phyloP scores from a whole-genome alignment of 2,329 filamentous ascomycete genomes.

The Helminthosporium solani region DNA sequence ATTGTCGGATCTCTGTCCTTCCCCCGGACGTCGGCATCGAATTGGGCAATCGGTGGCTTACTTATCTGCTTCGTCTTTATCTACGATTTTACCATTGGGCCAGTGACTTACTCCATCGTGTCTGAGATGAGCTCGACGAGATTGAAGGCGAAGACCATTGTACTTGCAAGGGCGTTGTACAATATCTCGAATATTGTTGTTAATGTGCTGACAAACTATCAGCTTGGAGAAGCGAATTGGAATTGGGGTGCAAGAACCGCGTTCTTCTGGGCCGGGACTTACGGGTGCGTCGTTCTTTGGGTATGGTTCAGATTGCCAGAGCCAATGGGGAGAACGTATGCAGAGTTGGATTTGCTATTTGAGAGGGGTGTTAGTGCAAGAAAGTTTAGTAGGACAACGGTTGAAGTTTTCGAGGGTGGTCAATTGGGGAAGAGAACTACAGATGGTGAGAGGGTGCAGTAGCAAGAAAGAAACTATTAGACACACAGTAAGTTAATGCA shows the following conservation, averaged over 20 bases:
- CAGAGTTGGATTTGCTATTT: conserved; percentile 80
- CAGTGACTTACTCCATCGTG: conserved; percentile 83
- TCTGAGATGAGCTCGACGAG: conserved; percentile 77
- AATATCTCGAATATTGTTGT: conserved; percentile 79
- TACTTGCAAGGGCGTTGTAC: conserved; percentile 72
- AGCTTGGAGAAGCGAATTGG: conserved; percentile 60
- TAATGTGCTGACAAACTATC: conserved; percentile 65
- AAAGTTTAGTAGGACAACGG: neutral
- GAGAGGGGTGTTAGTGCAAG: conserved; percentile 47
- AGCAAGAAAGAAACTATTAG: no score
- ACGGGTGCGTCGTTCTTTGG: conserved; percentile 74
- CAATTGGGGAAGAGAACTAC: no score
- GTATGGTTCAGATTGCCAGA: conserved; percentile 79
- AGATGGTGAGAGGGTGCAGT: no score
- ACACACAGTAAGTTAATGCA: no score
- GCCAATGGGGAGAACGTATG: conserved; percentile 74
- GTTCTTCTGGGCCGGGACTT: conserved; percentile 82
- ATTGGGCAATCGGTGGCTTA: conserved; percentile 35
- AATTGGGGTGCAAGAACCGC: conserved; percentile 81
- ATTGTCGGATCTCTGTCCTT: conserved; percentile 79
- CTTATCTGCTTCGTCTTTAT: conserved; percentile 56
- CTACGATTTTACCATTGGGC: conserved; percentile 84
- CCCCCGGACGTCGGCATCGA: conserved; percentile 48
- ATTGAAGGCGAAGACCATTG: conserved; percentile 83
- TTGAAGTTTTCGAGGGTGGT: no score